Base-by-base conservation (phyloP, 345 rosid species). In the Lepidium africanum region DNA sequence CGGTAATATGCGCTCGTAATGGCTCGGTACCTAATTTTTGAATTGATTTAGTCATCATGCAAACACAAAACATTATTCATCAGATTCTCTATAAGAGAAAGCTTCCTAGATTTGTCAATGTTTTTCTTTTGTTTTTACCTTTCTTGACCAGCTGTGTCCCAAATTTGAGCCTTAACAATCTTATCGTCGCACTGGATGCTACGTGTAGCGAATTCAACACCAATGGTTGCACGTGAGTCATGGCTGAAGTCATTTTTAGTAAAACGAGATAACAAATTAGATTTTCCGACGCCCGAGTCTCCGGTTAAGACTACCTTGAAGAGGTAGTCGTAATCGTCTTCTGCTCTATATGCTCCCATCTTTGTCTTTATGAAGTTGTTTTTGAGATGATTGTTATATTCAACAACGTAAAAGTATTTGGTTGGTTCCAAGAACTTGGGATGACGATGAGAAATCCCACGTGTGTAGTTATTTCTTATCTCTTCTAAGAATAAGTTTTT, bases 101-200 rank as follows among this genome's bases (percentile, higher is more conserved):
- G 33, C 33, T 30, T 30, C 16, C 12, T 17, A 51, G 3, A 13
- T 7, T 52, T 32, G 21, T 30, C 27, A 35, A 13, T 21, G 4
- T 58, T 6, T 11, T 16, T 7, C 30, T 43, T 1, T 43, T 32
- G 16, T 9, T 5, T 2, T 37, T 58, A 86, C 89, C 96, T 86
- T 78, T 92, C 98, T 75, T 92, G 98, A 13, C 98, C 98, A 8
- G 98, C 98, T 0, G 96, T 87, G 63, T 92, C 98, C 96, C 98
- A 92, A 70, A 89, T 89, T 86, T 92, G 98, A 30, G 96, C 98
- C 73, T 89, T 89, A 51, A 92, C 85, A 39, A 86, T 84, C 77
- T 92, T 89, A 25, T 89, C 98, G 12, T 89, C 96, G 43, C 90
- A 86, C 6, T 78, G 85, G 52, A 89, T 84, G 54, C 87, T 85